Evolutionary conservation across 1,284 basidiomycete genomes (phyloP), one percentile per base, ranked within the genome.

Genomic region (Waitea zeae): DNA sequence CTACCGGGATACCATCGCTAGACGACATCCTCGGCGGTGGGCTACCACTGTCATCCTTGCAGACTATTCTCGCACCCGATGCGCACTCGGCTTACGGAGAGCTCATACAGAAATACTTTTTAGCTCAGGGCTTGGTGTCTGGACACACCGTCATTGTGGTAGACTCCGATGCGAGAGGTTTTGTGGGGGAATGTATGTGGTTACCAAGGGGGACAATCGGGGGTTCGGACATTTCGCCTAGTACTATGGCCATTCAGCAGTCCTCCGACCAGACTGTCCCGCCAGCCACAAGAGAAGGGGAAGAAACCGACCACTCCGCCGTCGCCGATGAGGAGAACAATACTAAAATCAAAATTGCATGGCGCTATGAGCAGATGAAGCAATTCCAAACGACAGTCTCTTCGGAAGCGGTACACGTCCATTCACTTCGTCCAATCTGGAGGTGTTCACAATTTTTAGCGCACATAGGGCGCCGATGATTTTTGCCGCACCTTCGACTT

Each of bases 1-100:
- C 89, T 0, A 87, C 86, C 3, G 95, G 93, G 2, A 75, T 97
- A 4, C 74, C 88, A 11, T 89, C 90, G 3, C 64, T 98, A n/a
- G 93, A 98, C 54, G 95, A 98, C 50, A 70, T 97, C 38, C 69
- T 97, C 20, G 89, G 88, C 38, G 88, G 87, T 17, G 93, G 93
- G 12, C 55, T 96, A n/a, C 87, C 92, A 12, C 64, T 92, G 31
- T 80, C 82, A 11, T 81, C 79, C 38, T 67, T 69, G 7, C 54
- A 86, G 27, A 61, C 81, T 20, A 57, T 90, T 28, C 65, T 84
- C 27, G 74, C 84, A 14, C 80, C 89, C 1, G 86, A 96, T 57
- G 53, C 64, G 17, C 80, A 92, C 48, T 78, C 87, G 4, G 74
- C 82, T 11, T 96, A 96, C 57, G 76, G 78, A 3, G 74, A 84